Conservation (phyloP, 2,329 filamentous ascomycete genomes). For the Chalara sp. region DNA sequence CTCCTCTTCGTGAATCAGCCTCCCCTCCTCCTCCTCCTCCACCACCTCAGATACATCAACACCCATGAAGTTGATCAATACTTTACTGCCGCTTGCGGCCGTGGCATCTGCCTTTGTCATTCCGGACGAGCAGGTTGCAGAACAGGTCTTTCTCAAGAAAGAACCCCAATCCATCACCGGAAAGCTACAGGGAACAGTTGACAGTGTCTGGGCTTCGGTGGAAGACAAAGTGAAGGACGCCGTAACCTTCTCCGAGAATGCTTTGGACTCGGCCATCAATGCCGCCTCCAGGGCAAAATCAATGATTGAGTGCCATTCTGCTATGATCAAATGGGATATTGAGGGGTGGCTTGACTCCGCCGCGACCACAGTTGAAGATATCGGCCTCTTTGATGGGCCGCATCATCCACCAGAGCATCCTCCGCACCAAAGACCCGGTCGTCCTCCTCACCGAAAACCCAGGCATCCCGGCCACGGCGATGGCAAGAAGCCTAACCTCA, state of each 20-base stretch:
- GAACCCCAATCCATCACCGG: slow-evolving; percentile 24
- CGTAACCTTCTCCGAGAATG: slow-evolving; percentile 21
- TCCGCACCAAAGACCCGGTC: slow-evolving; percentile 9
- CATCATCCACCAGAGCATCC: slow-evolving; percentile 26
- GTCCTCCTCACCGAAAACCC: slow-evolving; percentile 18
- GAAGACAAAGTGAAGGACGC: slow-evolving; percentile 21
- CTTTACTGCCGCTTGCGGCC: slow-evolving; percentile 41
- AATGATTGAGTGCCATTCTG: slow-evolving; percentile 23
- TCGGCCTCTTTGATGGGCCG: slow-evolving; percentile 24
- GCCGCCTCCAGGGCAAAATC: slow-evolving; percentile 13
- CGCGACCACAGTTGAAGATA: slow-evolving; percentile 26
- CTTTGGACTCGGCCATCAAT: slow-evolving; percentile 24
- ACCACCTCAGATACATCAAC: slow-evolving; percentile 12
- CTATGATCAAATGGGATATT: slow-evolving; percentile 26
- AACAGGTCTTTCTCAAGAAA: slow-evolving; percentile 31
- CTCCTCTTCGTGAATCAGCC: not conserved
- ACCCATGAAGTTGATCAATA: slow-evolving; percentile 30
- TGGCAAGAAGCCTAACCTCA: slow-evolving; percentile 51
- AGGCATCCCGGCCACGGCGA: slow-evolving; percentile 17
- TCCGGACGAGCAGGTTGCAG: slow-evolving; percentile 41
- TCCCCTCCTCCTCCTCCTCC: not conserved
- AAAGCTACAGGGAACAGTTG: slow-evolving; percentile 28
- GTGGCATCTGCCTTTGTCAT: slow-evolving; percentile 45
- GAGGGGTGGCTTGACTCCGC: slow-evolving; percentile 27
- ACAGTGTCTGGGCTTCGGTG: slow-evolving; percentile 17